phyloP scores from a whole-genome alignment of 371 early-diverging fungal genomes.

The Blyttiomyces sp. region DNA sequence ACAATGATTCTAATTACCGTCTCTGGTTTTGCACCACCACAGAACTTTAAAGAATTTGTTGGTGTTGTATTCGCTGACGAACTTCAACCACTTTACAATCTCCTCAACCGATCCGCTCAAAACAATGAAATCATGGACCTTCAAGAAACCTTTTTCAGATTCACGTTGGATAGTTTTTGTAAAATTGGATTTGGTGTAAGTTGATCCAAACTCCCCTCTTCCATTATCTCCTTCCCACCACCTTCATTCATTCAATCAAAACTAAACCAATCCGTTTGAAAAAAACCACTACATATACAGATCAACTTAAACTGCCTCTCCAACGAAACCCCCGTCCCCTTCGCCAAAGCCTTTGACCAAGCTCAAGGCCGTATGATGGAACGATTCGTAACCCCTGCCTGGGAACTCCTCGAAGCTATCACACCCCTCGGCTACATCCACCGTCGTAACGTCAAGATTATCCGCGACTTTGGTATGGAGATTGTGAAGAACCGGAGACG shows the following conservation, averaged over 20 bases:
- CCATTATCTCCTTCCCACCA: neutral
- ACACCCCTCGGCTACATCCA: neutral
- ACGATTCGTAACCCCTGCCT: slow-evolving; percentile 13
- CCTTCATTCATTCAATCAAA: neutral
- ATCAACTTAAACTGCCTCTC: neutral
- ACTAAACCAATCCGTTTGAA: too few species aligned
- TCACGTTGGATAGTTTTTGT: slow-evolving; percentile 51
- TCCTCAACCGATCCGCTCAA: neutral
- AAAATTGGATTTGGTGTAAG: slow-evolving; percentile 48
- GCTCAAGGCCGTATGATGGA: slow-evolving; percentile 9
- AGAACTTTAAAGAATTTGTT: slow-evolving; percentile 65
- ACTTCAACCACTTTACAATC: neutral
- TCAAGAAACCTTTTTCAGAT: slow-evolving; percentile 45
- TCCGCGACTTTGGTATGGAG: slow-evolving; percentile 2
- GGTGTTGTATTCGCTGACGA: slow-evolving; percentile 19
- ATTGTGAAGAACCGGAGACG: slow-evolving; percentile 1
- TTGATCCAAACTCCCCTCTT: neutral
- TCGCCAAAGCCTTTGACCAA: slow-evolving; percentile 17
- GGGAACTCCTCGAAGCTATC: slow-evolving; percentile 14
- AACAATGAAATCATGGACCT: slow-evolving; percentile 30
- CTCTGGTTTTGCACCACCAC: too few species aligned
- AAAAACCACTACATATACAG: too few species aligned
- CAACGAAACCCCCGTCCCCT: neutral
- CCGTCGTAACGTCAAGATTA: neutral
- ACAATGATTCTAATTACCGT: neutral